Percentiles rank a stretch among this genome's conserved stretches.
Evolutionary conservation across 345 rosid species (phyloP).

Genomic region (Brassica incana): DNA sequence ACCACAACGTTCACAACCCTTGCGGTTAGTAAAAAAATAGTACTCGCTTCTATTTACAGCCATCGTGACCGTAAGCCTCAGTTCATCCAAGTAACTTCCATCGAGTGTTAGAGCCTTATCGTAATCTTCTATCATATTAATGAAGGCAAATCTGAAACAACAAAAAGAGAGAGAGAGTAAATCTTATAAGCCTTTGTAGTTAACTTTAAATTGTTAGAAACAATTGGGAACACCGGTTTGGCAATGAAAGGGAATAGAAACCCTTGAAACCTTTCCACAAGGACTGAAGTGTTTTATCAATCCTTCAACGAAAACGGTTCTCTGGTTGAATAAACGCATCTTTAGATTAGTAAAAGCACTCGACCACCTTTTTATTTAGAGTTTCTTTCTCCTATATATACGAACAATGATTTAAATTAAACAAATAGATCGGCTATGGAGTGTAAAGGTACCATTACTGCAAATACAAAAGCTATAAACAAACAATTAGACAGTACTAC

Average conservation of each 20-base stretch:
- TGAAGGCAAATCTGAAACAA: conserved; percentile 54
- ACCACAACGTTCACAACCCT: no score
- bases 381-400: neutral
- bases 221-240: conserved; percentile 49
- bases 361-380: neutral
- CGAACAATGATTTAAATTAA: no score
- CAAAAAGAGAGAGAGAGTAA: neutral
- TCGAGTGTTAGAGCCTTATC: conserved; percentile 59
- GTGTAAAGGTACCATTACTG: neutral
- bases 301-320: conserved; percentile 50
- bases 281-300: conserved; percentile 55
- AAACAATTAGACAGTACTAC: no score
- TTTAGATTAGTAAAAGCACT: neutral
- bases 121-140: conserved; percentile 45
- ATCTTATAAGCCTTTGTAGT: neutral
- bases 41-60: conserved; percentile 41
- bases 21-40: no score
- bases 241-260: conserved; percentile 54
- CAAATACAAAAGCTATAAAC: no score
- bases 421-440: neutral
- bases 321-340: neutral
- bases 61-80: conserved; percentile 51
- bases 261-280: conserved; percentile 56
- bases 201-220: neutral
- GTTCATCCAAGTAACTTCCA: conserved; percentile 47